Base-by-base conservation (phyloP, 306 rosid species). In the Trifolium dubium region DNA sequence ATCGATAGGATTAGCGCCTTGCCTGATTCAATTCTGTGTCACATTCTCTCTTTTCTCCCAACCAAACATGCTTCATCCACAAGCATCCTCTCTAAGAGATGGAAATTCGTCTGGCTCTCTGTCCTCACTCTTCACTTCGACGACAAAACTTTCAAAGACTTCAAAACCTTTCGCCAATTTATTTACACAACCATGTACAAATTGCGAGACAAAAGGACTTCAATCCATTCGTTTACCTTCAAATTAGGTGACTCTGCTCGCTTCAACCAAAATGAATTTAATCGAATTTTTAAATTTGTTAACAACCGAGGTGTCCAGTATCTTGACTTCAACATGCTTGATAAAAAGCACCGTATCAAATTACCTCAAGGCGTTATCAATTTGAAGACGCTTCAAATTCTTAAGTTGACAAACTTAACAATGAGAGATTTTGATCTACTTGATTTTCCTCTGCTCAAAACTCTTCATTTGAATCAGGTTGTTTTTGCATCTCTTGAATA, bases 31-130 rank as follows among this genome's bases (percentile, higher is more conserved):
- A 43, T 43, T 43, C 49, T 43, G 5, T 41, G 13, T 43, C 69
- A 34, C 34, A 51, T 69, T 10, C 74, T 50, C 47, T 69, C 62
- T 1, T 32, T 51, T 10, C 17, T 32, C 3, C 64, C 83, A 1
- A 58, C 72, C 10, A 58, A 59, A 10, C 9, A 39, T 0, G 81
- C 69, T 2, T 75, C 65, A 3, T 43, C 64, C 56, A 84, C 78
- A 18, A 55, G 67, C 31, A 12, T 76, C 8, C 71, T 80, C 31
- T 83, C 82, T 1, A 77, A 41, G 54, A 76, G 69, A 5, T 80
- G 82, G 87, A 69, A 8, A 1, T 34, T 67, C 3, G 49, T 84
- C 0, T 80, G 80, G 82, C 64, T 40, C 15, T 62, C 15, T 0
- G 59, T 73, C 18, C 10, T 64, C 29, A n/a, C n/a, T 17, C 58